These are phyloP conservation scores for Cladobotryum mycophilum DNA, from an alignment of 2,329 filamentous ascomycete species.

Conservation along the genomic window DNA sequence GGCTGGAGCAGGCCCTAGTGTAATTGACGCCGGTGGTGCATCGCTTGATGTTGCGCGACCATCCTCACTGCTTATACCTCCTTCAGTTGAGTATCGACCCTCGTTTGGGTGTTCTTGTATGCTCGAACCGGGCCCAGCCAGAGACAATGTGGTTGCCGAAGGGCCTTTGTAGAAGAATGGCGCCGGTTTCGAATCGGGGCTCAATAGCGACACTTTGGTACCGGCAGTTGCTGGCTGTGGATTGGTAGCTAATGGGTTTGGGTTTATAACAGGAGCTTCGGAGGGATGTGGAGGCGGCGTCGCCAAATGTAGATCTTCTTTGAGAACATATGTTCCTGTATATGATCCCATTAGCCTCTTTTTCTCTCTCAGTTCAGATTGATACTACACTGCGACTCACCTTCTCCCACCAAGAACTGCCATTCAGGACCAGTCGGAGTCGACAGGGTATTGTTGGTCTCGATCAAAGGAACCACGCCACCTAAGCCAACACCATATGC, in stretches of 20 bases:
- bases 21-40: slow-evolving; percentile 34
- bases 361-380: background rate
- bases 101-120: slow-evolving; percentile 59
- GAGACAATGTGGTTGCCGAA: slow-evolving; percentile 44
- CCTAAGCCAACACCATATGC: slow-evolving; percentile 66
- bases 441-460: slow-evolving; percentile 86
- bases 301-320: slow-evolving; percentile 86
- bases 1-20: slow-evolving; percentile 49
- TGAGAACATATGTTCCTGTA: slow-evolving; percentile 78
- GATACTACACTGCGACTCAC: slow-evolving; percentile 35
- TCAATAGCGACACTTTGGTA: slow-evolving; percentile 75
- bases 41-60: slow-evolving; percentile 50
- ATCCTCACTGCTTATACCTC: slow-evolving; percentile 51
- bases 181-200: slow-evolving; percentile 57
- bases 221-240: slow-evolving; percentile 78
- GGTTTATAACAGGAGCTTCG: slow-evolving; percentile 78
- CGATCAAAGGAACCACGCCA: slow-evolving; percentile 68
- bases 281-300: slow-evolving; percentile 94
- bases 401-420: slow-evolving; percentile 90
- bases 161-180: slow-evolving; percentile 50
- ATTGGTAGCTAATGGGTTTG: slow-evolving; percentile 83
- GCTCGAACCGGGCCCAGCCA: slow-evolving; percentile 39
- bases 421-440: slow-evolving; percentile 78
- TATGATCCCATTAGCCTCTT: slow-evolving; percentile 11
- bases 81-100: slow-evolving; percentile 53